Base-by-base conservation (phyloP, 306 rosid genomes). In the Psophocarpus tetragonolobus region DNA sequence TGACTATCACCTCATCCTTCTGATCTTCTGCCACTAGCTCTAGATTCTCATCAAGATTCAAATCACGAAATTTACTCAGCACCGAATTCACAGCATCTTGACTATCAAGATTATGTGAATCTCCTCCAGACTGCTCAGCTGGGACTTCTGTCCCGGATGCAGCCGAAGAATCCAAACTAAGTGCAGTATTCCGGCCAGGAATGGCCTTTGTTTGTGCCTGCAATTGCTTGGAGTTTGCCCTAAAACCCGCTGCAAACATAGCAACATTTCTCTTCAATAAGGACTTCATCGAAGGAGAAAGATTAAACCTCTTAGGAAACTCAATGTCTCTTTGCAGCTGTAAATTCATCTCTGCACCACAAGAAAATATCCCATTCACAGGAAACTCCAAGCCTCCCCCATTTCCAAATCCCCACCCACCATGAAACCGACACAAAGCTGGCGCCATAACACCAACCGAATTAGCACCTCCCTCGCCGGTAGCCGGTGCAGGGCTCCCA, bases 381-480 rank as follows among this genome's bases (percentile, higher is more conserved):
- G 89, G 87, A 42, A 87, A 87, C 33, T 92, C 98, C 8, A 86
- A 82, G 51, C 88, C 81, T 58, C 87, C 91, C 23, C 89, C 93
- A 78, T 81, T 88, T 32, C 97, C 93, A 89, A 92, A 94, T 56
- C 97, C 97, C 92, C 97, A 92, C 62, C 97, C 97, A 26, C 97
- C 94, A 75, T 95, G 97, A 85, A 95, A 95, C 87, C 85, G 85
- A 81, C 97, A 92, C 27, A 81, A 75, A 2, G 92, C 82, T 0
- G 95, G 93, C 32, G 90, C 85, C 60, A 83, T 45, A 56, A 82
- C 90, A 33, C 95, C 92, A 81, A 50, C 85, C 0, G 89, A 69
- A 85, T 80, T 84, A 20, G 81, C 68, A 54, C 79, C 86, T 41
- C 39, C 72, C 74, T 90, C 97, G 17, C 38, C 89, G 38, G 78